A percentile compares a stretch with the other conserved stretches of the same genome.
Evolutionary conservation across 306 rosid species (phyloP).

Genomic region (Gleditsia sinensis): DNA sequence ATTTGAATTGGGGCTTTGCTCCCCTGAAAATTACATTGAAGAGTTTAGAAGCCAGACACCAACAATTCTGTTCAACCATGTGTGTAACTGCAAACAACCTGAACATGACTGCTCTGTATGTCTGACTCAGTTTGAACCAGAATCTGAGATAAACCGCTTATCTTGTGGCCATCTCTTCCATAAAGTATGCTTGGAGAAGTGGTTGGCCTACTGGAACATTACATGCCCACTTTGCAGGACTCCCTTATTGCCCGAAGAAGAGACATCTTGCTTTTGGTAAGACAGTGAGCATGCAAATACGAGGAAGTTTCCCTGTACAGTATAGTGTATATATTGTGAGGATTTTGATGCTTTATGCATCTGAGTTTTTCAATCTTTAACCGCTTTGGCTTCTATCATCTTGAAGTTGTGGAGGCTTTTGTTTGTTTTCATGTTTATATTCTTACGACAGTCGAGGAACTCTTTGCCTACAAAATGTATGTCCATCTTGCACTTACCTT

Average conservation of each 20-base stretch:
- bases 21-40: conserved; percentile 57
- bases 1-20: conserved; percentile 40
- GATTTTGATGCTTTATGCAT: conserved; percentile 46
- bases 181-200: conserved; percentile 81
- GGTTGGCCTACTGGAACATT: conserved; percentile 88
- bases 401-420: conserved; percentile 36
- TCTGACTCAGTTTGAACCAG: conserved; percentile 67
- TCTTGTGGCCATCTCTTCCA: conserved; percentile 90
- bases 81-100: conserved; percentile 38
- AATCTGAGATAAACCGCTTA: conserved; percentile 72
- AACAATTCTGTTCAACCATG: conserved; percentile 50
- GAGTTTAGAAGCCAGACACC: conserved; percentile 65
- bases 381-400: conserved; percentile 38
- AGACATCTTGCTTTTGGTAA: conserved; percentile 60
- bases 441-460: neutral
- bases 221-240: conserved; percentile 97
- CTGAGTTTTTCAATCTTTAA: conserved; percentile 34
- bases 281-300: conserved; percentile 32
- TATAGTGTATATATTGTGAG: conserved; percentile 56
- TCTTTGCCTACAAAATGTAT: conserved; percentile 35
- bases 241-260: conserved; percentile 74
- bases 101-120: conserved; percentile 85
- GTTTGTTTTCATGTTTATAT: conserved; percentile 31
- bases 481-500: conserved; percentile 19
- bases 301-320: conserved; percentile 56